Conservation (phyloP, 805 yeast species). For the Candida nonsorbophila region DNA sequence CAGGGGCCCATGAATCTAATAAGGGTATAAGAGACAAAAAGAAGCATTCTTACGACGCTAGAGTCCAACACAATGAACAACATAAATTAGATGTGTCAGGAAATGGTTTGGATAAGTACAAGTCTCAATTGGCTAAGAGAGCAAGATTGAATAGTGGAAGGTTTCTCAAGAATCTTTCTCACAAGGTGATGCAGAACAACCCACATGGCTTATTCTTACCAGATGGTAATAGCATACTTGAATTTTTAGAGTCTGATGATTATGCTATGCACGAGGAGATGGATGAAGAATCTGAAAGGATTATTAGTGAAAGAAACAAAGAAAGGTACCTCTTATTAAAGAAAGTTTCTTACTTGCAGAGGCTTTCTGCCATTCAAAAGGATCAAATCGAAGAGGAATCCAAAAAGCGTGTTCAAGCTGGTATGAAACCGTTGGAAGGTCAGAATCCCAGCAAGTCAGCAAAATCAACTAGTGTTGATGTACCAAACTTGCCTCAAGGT, state of each 20-base stretch:
- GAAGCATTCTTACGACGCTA: conserved; percentile 72
- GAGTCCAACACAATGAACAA: conserved; percentile 61
- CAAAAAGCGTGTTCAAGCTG: conserved; percentile 29
- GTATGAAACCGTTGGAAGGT: conserved; percentile 14
- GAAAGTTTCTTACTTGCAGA: conserved; percentile 63
- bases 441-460: too few species aligned
- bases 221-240: conserved; percentile 48
- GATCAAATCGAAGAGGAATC: conserved; percentile 33
- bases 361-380: conserved; percentile 51
- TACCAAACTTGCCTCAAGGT: too few species aligned
- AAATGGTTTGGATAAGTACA: conserved; percentile 62
- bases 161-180: conserved; percentile 54
- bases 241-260: conserved; percentile 48
- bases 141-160: conserved; percentile 51
- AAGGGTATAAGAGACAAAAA: conserved; percentile 80
- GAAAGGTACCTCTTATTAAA: conserved; percentile 72
- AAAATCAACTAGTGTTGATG: too few species aligned
- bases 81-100: conserved; percentile 78
- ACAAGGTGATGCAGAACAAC: conserved; percentile 35
- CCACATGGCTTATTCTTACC: conserved; percentile 44
- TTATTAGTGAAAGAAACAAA: conserved; percentile 37
- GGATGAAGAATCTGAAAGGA: conserved; percentile 34
- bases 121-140: conserved; percentile 37
- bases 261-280: conserved; percentile 25
- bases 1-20: conserved; percentile 72